These are phyloP conservation scores for Nicotiana otophora DNA, from an alignment of 257 asterid species.

Conservation along the genomic window DNA sequence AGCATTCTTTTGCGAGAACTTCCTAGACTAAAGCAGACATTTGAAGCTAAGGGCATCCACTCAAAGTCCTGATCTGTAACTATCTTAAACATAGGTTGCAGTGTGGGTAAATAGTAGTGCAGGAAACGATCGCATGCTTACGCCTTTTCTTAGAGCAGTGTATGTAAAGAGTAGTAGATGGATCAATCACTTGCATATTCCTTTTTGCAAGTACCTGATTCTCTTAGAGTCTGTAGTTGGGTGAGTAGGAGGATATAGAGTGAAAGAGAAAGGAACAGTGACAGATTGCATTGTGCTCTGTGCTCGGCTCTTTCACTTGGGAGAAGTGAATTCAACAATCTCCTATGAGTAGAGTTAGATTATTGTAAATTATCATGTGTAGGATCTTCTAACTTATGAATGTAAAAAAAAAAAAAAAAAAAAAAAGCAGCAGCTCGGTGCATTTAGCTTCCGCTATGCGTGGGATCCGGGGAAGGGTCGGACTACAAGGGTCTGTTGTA, in stretches of 20 bases:
- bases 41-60: slow-evolving; percentile 8
- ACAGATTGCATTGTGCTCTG: neutral
- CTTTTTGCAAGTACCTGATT: neutral
- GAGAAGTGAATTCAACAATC: too few relatives aligned
- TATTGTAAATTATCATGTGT: neutral
- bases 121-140: neutral
- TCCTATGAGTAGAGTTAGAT: neutral
- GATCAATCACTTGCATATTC: neutral
- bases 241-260: neutral
- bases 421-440: too few relatives aligned
- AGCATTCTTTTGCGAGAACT: slow-evolving; percentile 46
- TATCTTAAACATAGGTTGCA: neutral
- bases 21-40: slow-evolving; percentile 30
- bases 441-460: too few relatives aligned
- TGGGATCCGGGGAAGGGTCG: too few relatives aligned
- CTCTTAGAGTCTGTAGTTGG: neutral
- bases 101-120: neutral
- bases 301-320: too few relatives aligned
- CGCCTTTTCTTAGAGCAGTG: neutral
- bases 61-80: neutral
- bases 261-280: neutral
- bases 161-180: neutral
- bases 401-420: neutral
- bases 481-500: too few relatives aligned
- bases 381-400: neutral